Percentiles rank a stretch among this genome's conserved stretches.
Conservation (phyloP, 2,329 filamentous ascomycete genomes). For the Aureobasidium namibiae region DNA sequence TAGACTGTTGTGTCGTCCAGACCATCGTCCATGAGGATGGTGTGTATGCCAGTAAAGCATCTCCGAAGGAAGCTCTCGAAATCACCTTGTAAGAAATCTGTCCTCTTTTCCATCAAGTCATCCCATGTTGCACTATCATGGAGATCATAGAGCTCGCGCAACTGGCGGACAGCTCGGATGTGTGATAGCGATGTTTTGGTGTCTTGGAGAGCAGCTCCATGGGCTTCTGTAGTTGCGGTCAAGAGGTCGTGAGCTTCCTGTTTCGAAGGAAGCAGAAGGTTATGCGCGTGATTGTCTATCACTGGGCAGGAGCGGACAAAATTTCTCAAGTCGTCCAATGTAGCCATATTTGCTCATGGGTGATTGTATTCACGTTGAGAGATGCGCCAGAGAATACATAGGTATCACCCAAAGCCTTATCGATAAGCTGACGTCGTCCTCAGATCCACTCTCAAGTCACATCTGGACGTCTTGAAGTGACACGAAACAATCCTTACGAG, state of each 20-base stretch:
- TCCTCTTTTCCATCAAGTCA: conserved; percentile 43
- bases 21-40: conserved; percentile 71
- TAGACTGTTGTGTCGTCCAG: conserved; percentile 50
- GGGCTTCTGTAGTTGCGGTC: conserved; percentile 64
- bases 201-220: conserved; percentile 57
- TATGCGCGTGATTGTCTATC: conserved; percentile 67
- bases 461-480: not conserved
- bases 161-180: conserved; percentile 59
- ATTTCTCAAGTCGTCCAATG: conserved; percentile 20
- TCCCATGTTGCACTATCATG: conserved; percentile 50
- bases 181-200: conserved; percentile 58
- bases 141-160: conserved; percentile 57
- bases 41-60: conserved; percentile 66
- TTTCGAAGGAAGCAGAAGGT: conserved; percentile 49
- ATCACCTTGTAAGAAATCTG: conserved; percentile 38
- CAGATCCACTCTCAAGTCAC: too few species aligned
- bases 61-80: conserved; percentile 49
- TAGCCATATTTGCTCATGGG: not conserved
- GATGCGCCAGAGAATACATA: too few species aligned
- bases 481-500: not conserved
- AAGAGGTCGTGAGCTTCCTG: conserved; percentile 46
- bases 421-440: not conserved
- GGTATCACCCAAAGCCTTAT: not conserved
- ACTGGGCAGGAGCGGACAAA: conserved; percentile 41
- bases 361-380: too few species aligned